These are phyloP conservation scores for Huntiella omanensis DNA, from an alignment of 2,329 filamentous ascomycete species.

Conservation along the genomic window DNA sequence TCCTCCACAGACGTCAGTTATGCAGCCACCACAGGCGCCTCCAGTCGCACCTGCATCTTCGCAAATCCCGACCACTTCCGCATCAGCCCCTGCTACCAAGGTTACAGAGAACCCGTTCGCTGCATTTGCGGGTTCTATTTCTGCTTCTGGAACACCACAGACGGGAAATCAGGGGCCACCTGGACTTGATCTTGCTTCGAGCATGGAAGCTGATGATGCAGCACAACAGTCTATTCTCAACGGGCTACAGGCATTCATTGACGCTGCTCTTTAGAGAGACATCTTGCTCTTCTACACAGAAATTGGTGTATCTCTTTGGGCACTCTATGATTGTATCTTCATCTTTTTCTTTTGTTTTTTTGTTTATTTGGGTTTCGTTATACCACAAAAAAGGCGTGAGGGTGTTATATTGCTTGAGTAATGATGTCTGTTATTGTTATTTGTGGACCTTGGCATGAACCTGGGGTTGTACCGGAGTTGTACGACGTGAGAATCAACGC, in stretches of 20 bases:
- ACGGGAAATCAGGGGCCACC: background rate
- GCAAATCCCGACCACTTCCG: background rate
- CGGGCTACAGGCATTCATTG: slow-evolving; percentile 10
- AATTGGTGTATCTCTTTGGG: too few relatives aligned
- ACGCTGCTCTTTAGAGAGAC: slow-evolving; percentile 6
- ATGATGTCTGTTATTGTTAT: too few relatives aligned
- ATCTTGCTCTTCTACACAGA: background rate
- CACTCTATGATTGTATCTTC: too few relatives aligned
- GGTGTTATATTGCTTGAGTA: too few relatives aligned
- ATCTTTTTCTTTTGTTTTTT: too few relatives aligned
- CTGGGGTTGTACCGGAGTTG: too few relatives aligned
- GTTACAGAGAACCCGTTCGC: background rate
- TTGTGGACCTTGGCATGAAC: too few relatives aligned
- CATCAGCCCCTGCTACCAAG: background rate
- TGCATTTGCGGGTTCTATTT: background rate
- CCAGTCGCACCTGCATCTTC: too few relatives aligned
- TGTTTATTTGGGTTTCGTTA: too few relatives aligned
- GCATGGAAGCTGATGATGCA: slow-evolving; percentile 1
- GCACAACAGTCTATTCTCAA: slow-evolving; percentile 5
- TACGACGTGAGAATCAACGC: too few relatives aligned
- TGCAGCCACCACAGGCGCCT: too few relatives aligned
- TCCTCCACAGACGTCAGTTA: background rate
- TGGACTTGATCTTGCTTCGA: background rate
- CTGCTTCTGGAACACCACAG: background rate
- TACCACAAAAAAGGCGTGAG: too few relatives aligned